Percentiles rank a stretch among this genome's conserved stretches.
These are phyloP conservation scores for Mortierella sp. DNA, from an alignment of 371 early-diverging fungal genomes.

Conservation along the genomic window DNA sequence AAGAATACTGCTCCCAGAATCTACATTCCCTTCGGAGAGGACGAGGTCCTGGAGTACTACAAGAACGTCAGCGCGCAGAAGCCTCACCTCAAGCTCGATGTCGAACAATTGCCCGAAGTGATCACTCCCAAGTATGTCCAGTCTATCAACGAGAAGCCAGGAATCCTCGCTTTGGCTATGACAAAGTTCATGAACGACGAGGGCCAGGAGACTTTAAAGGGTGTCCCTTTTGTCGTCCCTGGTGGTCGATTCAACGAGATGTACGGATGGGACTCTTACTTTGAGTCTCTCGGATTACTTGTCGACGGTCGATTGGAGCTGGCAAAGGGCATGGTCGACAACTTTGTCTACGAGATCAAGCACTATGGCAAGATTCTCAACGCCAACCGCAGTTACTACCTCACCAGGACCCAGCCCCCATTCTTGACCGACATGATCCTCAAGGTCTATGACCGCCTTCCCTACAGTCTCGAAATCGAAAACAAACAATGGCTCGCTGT, in stretches of 20 bases:
- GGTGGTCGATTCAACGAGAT: constrained; percentile 99
- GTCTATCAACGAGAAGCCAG: constrained; percentile 91
- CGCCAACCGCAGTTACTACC: constrained; percentile 97
- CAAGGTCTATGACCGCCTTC: constrained; percentile 78
- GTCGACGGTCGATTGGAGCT: constrained; percentile 88
- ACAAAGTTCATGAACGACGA: constrained; percentile 67
- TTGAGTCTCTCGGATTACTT: constrained; percentile 92
- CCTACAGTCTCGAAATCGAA: constrained; percentile 63
- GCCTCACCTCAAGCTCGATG: constrained; percentile 83
- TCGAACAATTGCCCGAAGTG: constrained; percentile 86
- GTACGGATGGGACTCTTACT: constrained; percentile 99
- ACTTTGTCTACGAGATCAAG: constrained; percentile 95
- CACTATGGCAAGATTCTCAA: constrained; percentile 98
- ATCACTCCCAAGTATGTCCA: constrained; percentile 95
- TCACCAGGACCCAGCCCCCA: constrained; percentile 98
- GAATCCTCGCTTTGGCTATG: constrained; percentile 92
- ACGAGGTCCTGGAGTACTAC: constrained; percentile 88
- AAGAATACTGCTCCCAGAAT: constrained; percentile 85
- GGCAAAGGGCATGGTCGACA: constrained; percentile 95
- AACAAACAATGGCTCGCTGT: constrained; percentile 86
- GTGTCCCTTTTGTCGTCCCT: constrained; percentile 96
- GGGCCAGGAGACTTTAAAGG: constrained; percentile 71
- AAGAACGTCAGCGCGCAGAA: constrained; percentile 73
- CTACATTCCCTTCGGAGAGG: constrained; percentile 91
- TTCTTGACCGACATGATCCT: constrained; percentile 97